Evolutionary conservation across 257 asterid species (phyloP), one percentile per base, ranked within the genome.

Genomic region (Solanum phureja): DNA sequence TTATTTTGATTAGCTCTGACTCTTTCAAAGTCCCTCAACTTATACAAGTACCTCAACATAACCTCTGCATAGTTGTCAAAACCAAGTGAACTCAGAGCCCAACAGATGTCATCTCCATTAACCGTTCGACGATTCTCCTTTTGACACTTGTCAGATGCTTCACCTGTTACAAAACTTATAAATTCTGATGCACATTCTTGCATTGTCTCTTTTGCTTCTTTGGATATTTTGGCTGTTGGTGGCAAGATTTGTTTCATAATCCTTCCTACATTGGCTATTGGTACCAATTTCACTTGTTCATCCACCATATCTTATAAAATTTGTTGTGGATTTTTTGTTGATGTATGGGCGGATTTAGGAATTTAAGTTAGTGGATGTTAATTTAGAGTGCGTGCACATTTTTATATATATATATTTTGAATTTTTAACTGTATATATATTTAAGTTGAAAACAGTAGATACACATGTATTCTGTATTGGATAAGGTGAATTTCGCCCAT

Each of bases 151-250:
- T 94, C 96, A 3, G 98, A 93, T 7, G 96, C 96, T 86, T 94
- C 98, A 1, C 96, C 83, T 0, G 98, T 94, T 60, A 94, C 98
- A 38, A 94, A 94, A 31, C 95, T 89, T 21, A 94, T 92, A 92
- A 94, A 94, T 81, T 94, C 98, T 0, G 98, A 94, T 33, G 90
- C 98, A 13, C 96, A 94, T 87, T 94, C 95, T 75, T 94, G 98
- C 95, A 94, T 93, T 8, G 95, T 94, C 35, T 94, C 98, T 38
- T 94, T 94, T 23, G 96, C 94, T 88, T 94, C 98, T 79, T 93
- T 94, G 1, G 98, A 94, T 92, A 94, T 89, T 91, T 94, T 94
- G 1, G 96, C 96, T 27, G 92, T 94, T 35, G 90, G 87, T 18
- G 98, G 98, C 21, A 94, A 88, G 7, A 89, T 94, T 82, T 94